Evolutionary conservation across 2,329 filamentous ascomycete species (phyloP), one percentile per base, ranked within the genome.

Genomic region (Penicillium sclerotiorum): DNA sequence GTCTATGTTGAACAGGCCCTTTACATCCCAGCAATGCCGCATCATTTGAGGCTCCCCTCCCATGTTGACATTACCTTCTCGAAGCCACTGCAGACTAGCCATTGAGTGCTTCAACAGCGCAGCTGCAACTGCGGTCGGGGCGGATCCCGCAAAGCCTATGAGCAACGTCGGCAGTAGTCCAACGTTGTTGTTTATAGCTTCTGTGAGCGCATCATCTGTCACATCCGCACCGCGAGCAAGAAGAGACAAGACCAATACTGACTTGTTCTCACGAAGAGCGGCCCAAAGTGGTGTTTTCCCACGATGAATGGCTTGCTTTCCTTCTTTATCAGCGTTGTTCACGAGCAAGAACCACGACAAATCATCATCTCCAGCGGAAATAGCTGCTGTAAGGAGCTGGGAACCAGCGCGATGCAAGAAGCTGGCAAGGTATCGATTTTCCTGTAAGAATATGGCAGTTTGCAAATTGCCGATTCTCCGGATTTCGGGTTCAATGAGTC

Each of bases 171-270:
- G 2, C n/a, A 47, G 21, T 22, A 46, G 20, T 13, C 33, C n/a
- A 37, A 15, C 21, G 22, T 22, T 25, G 1, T 9, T 28, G 9
- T 27, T 11, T 13, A 56, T 23, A 20, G 41, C 50, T n/a, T 40
- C 2, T 12, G 30, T 28, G 25, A 56, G 51, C 25, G 18, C 47
- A 23, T 5, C 1, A 21, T 56, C 51, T 27, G 53, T 54, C 8
- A 44, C 47, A 13, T 20, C 32, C 33, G 43, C 51, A 9, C 51
- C 51, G 18, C 43, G 43, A 13, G 45, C 33, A n/a, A 54, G 32
- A 21, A 54, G 28, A 33, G 17, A 4, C 17, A 30, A 11, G n/a
- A 22, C 41, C 3, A 44, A 5, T 1, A 4, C 27, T 22, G 22
- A 22, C 15, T 33, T 23, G n/a, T 35, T 13, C 7, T 7, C 32